A percentile compares a stretch with the other conserved stretches of the same genome.
These are phyloP conservation scores for Myriosclerotinia scirpicola DNA, from an alignment of 2,329 filamentous ascomycete genomes.

Conservation along the genomic window DNA sequence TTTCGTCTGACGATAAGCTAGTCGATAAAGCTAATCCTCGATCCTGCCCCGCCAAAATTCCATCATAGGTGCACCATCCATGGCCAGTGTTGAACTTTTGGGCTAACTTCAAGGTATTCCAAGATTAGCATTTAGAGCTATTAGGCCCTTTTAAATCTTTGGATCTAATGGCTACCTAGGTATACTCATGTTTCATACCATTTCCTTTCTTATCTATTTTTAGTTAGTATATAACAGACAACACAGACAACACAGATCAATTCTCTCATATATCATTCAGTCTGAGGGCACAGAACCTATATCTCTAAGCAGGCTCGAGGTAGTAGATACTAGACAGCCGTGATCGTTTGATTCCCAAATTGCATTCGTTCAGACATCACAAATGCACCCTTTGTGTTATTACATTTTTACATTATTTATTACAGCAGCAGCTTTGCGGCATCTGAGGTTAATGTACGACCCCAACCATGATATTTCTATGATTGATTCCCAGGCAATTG, in stretches of 20 bases:
- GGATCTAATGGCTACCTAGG: too few species aligned
- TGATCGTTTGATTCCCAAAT: background rate
- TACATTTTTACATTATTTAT: constrained; percentile 28
- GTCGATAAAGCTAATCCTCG: constrained; percentile 22
- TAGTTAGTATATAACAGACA: background rate
- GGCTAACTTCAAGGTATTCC: background rate
- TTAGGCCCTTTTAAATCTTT: background rate
- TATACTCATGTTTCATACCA: background rate
- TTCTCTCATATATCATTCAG: background rate
- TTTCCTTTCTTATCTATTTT: background rate
- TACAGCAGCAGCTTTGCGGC: constrained; percentile 22
- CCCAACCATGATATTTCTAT: constrained; percentile 17
- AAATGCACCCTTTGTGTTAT: background rate
- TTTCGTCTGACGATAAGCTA: constrained; percentile 24
- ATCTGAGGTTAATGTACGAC: constrained; percentile 17
- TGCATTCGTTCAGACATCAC: background rate
- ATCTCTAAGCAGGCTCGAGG: background rate
- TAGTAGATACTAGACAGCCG: background rate
- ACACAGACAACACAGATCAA: background rate
- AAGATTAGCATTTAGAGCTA: background rate
- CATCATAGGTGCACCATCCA: background rate
- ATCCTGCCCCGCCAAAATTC: constrained; percentile 18
- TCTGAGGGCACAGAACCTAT: background rate
- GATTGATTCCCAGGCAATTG: constrained; percentile 25
- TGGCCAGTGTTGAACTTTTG: background rate